Percentiles rank a stretch among this genome's conserved stretches.
Evolutionary conservation across 495 filamentous ascomycete species (phyloP).

Genomic region (Peziza echinospora): DNA sequence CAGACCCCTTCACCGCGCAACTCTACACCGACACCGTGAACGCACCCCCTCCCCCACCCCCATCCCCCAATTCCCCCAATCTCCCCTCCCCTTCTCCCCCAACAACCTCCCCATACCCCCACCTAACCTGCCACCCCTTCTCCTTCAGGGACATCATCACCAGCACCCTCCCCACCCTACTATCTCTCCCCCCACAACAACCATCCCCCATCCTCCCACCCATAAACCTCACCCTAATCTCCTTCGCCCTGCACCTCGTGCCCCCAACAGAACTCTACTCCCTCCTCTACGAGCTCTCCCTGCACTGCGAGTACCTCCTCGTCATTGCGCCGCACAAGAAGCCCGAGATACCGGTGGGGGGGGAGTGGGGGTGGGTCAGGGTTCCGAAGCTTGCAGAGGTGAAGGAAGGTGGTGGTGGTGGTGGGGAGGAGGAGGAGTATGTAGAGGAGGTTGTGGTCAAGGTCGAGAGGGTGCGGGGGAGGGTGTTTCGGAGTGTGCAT

Average conservation of each 20-base stretch:
- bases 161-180: neutral
- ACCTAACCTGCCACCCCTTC: neutral
- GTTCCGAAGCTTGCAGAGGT: too few relatives aligned
- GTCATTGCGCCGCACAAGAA: conserved; percentile 15
- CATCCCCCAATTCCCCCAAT: neutral
- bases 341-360: conserved; percentile 7
- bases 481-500: conserved; percentile 12
- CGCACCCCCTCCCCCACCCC: neutral
- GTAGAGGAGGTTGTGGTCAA: conserved; percentile 1
- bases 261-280: conserved; percentile 9
- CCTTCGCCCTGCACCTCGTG: conserved; percentile 13
- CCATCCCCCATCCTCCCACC: neutral
- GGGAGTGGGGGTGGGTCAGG: conserved; percentile 14
- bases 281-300: conserved; percentile 9
- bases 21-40: neutral
- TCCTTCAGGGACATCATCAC: neutral
- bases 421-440: conserved; percentile 2
- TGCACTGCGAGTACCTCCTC: conserved; percentile 7
- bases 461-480: conserved; percentile 12
- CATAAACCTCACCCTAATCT: conserved; percentile 5
- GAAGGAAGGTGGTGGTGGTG: too few relatives aligned
- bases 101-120: neutral
- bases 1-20: too few relatives aligned
- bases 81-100: neutral
- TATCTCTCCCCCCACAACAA: neutral